A percentile compares a stretch with the other conserved stretches of the same genome.
phyloP scores from a whole-genome alignment of 371 early-diverging fungal genomes.

The Lichtheimia ornata region DNA sequence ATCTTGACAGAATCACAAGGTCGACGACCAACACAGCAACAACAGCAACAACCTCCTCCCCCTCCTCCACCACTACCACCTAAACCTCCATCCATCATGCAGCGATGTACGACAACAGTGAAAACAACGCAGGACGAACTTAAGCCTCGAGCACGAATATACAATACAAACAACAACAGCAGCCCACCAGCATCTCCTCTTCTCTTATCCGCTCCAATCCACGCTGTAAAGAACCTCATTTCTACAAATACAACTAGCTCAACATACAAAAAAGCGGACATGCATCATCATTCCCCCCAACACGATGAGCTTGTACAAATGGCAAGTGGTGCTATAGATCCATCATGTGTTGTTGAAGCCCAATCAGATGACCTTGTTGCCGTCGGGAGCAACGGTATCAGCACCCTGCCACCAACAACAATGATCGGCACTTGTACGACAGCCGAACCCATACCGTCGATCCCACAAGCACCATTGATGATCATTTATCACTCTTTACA shows the following conservation, averaged over 20 bases:
- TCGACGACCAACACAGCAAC: background rate
- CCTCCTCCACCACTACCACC: constrained; percentile 33
- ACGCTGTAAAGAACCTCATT: constrained; percentile 4
- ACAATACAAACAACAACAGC: background rate
- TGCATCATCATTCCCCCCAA: background rate
- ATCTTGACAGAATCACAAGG: constrained; percentile 15
- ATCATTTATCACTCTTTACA: constrained; percentile 30
- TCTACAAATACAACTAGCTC: constrained; percentile 2
- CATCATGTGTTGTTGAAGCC: constrained; percentile 19
- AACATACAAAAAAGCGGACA: background rate
- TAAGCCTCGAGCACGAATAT: background rate
- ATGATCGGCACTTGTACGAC: background rate
- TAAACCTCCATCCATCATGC: constrained; percentile 19
- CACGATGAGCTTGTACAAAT: background rate
- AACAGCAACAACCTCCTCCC: too few species aligned
- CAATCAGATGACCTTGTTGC: constrained; percentile 25
- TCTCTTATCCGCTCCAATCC: constrained; percentile 4
- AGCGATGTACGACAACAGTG: background rate
- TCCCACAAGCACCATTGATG: constrained; percentile 41
- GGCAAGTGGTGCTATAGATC: constrained; percentile 23
- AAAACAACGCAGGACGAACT: constrained; percentile 3
- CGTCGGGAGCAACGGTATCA: background rate
- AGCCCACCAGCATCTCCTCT: constrained; percentile 8
- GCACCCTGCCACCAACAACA: too few species aligned
- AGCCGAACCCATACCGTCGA: constrained; percentile 24